phyloP scores from a whole-genome alignment of 495 filamentous ascomycete species.

The Penicillium atrosanguineum region DNA sequence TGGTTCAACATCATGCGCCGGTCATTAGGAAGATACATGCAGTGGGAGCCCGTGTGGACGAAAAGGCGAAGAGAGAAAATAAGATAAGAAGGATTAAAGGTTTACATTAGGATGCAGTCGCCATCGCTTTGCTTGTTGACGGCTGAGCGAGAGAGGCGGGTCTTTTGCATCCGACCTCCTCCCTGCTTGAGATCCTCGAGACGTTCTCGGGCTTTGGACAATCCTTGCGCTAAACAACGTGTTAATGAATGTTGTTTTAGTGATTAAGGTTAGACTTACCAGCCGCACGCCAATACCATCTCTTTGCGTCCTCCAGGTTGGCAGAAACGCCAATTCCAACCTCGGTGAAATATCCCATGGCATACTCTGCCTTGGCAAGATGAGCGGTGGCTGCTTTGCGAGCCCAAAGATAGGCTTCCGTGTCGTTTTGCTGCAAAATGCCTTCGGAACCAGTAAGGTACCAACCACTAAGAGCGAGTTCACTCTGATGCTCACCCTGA shows the following conservation, averaged over 20 bases:
- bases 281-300: conserved; percentile 98
- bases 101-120: conserved; percentile 81
- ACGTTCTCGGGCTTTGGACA: conserved; percentile 86
- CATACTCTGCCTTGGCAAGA: conserved; percentile 89
- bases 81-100: conserved; percentile 1
- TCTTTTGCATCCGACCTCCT: conserved; percentile 67
- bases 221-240: conserved; percentile 72
- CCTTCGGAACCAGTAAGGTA: conserved; percentile 90
- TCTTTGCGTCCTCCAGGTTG: conserved; percentile 90
- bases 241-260: neutral
- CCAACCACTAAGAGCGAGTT: conserved; percentile 92
- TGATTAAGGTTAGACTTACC: conserved; percentile 58
- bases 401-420: conserved; percentile 96
- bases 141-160: conserved; percentile 78
- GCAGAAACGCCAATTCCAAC: conserved; percentile 85
- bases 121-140: conserved; percentile 77
- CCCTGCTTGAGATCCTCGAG: conserved; percentile 87
- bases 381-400: conserved; percentile 84
- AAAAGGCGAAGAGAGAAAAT: conserved; percentile 6
- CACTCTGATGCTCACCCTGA: conserved; percentile 92
- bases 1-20: conserved; percentile 9
- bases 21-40: conserved; percentile 19
- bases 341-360: conserved; percentile 97
- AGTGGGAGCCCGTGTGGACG: conserved; percentile 1
- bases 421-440: conserved; percentile 87